Evolutionary conservation across 2,329 filamentous ascomycete genomes (phyloP).

Genomic region (Ascocoryne sarcoides): DNA sequence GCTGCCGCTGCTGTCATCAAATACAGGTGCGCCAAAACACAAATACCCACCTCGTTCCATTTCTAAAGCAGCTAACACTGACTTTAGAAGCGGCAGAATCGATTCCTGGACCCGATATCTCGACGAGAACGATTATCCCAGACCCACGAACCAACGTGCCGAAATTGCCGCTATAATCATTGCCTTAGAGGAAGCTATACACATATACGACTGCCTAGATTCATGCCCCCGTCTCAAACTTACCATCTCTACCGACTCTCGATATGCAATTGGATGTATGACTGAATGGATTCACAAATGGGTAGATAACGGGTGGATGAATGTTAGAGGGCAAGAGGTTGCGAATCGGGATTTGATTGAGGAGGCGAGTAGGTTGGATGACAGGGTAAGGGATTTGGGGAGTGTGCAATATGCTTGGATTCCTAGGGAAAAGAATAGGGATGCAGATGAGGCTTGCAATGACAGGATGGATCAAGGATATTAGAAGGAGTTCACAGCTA

Average conservation of each 20-base stretch:
- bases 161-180: conserved; percentile 35
- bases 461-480: conserved; percentile 22
- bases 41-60: too few relatives aligned
- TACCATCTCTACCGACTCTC: conserved; percentile 30
- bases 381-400: conserved; percentile 21
- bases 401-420: conserved; percentile 29
- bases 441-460: conserved; percentile 29
- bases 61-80: too few relatives aligned
- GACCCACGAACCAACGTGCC: conserved; percentile 30
- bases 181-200: conserved; percentile 39
- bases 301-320: conserved; percentile 28
- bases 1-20: conserved; percentile 27
- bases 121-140: conserved; percentile 5
- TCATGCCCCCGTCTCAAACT: conserved; percentile 18
- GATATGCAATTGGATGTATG: conserved; percentile 30
- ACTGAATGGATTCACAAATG: conserved; percentile 28
- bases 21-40: conserved; percentile 1
- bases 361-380: conserved; percentile 22
- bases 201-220: conserved; percentile 17
- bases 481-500: too few relatives aligned
- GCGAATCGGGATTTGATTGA: conserved; percentile 31
- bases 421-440: conserved; percentile 27
- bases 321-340: conserved; percentile 24
- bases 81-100: too few relatives aligned
- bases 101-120: conserved; percentile 1